These are phyloP conservation scores for Globisporangium middletonii DNA, from an alignment of 352 stramenopile genomes.

Conservation along the genomic window DNA sequence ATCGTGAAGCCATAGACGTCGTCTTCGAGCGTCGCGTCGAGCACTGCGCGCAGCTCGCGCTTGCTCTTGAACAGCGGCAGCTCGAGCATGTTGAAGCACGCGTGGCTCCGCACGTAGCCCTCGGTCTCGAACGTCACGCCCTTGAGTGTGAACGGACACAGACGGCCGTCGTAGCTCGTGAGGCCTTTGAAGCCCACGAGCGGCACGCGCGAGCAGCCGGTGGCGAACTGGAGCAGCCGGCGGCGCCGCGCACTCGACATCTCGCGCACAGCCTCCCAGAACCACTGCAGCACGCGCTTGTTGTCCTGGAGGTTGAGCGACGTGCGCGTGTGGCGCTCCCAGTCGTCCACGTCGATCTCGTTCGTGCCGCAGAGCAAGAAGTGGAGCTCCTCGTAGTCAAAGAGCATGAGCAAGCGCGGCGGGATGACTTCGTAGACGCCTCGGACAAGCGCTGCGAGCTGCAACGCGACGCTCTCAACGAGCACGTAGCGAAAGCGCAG, in stretches of 20 bases:
- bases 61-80: slow-evolving; percentile 7
- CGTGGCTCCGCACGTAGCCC: slow-evolving; percentile 5
- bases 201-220: slow-evolving; percentile 27
- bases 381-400: slow-evolving; percentile 95
- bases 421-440: slow-evolving; percentile 93
- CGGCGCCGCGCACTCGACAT: slow-evolving; percentile 19
- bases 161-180: slow-evolving; percentile 22
- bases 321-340: slow-evolving; percentile 37
- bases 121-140: neutral
- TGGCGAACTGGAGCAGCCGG: slow-evolving; percentile 35
- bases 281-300: slow-evolving; percentile 3
- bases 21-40: slow-evolving; percentile 4
- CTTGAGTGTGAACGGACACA: slow-evolving; percentile 27
- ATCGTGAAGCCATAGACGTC: slow-evolving; percentile 64
- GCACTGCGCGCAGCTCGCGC: neutral
- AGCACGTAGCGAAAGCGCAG: slow-evolving; percentile 86
- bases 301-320: neutral
- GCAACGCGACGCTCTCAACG: slow-evolving; percentile 75
- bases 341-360: slow-evolving; percentile 93
- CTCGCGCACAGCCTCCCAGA: slow-evolving; percentile 54
- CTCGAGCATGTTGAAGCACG: slow-evolving; percentile 3
- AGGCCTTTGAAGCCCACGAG: slow-evolving; percentile 22
- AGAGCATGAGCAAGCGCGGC: slow-evolving; percentile 86
- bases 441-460: slow-evolving; percentile 75
- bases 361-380: slow-evolving; percentile 91